Evolutionary conservation across 1,284 basidiomycete genomes (phyloP).

Genomic region (Rhodotorula mucilaginosa): DNA sequence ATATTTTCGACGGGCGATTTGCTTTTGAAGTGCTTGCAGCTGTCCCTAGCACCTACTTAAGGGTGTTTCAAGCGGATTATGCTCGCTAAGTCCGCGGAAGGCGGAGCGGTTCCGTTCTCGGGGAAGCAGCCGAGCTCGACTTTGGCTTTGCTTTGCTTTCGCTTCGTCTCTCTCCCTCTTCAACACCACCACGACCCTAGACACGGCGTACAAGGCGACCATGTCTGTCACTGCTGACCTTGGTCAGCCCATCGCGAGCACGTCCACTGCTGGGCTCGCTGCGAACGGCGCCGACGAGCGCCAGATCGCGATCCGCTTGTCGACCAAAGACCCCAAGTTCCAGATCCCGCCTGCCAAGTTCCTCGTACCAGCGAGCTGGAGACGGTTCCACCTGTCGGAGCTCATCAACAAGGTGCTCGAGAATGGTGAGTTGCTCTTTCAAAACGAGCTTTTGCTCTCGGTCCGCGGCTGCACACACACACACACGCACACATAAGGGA

Average conservation of each 20-base stretch:
- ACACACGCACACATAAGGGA: too few species aligned
- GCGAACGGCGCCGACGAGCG: constrained; percentile 22
- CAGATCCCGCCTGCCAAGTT: constrained; percentile 86
- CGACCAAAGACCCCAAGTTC: constrained; percentile 69
- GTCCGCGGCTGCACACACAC: not conserved
- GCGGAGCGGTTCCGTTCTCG: not conserved
- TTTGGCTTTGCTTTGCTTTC: not conserved
- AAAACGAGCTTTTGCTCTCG: not conserved
- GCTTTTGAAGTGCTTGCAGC: too few species aligned
- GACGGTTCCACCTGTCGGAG: constrained; percentile 93
- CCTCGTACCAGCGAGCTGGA: constrained; percentile 88
- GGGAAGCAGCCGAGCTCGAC: not conserved
- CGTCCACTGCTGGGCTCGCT: constrained; percentile 14
- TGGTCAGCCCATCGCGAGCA: constrained; percentile 25
- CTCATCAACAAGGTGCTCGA: constrained; percentile 89
- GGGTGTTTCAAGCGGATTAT: too few species aligned
- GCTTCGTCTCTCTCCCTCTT: constrained; percentile 6
- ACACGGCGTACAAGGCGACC: not conserved
- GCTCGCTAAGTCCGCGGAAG: too few species aligned
- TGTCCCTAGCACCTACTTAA: too few species aligned
- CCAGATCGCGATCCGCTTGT: constrained; percentile 68
- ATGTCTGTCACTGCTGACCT: constrained; percentile 11
- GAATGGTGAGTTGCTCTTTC: constrained; percentile 26
- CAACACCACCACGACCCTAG: constrained; percentile 22
- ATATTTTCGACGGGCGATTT: too few species aligned